These are phyloP conservation scores for Ettlia oleoabundans DNA, from an alignment of 139 green algal species.

Conservation along the genomic window DNA sequence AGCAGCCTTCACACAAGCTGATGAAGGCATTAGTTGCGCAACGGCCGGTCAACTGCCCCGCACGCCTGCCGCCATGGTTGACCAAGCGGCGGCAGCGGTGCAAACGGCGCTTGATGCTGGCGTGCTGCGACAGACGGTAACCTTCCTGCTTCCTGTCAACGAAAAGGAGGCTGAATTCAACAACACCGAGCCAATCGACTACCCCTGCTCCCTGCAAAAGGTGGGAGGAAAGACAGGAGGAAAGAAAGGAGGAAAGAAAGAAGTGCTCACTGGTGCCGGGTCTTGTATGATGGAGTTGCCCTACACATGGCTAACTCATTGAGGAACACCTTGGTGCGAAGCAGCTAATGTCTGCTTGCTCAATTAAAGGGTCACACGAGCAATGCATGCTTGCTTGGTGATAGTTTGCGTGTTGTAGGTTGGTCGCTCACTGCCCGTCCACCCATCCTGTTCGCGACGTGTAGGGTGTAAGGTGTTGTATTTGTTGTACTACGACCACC, in stretches of 20 bases:
- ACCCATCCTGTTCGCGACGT: too few species aligned
- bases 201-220: conserved; percentile 53
- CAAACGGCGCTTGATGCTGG: conserved; percentile 25
- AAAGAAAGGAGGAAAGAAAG: not conserved
- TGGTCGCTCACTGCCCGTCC: too few species aligned
- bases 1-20: not conserved
- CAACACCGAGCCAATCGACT: conserved; percentile 49
- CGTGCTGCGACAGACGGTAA: conserved; percentile 27
- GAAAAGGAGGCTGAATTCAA: conserved; percentile 53
- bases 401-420: too few species aligned
- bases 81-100: conserved; percentile 32
- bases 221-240: not conserved
- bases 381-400: too few species aligned
- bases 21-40: not conserved
- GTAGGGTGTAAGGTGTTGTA: too few species aligned
- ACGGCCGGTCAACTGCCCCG: not conserved
- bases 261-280: not conserved
- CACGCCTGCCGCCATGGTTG: conserved; percentile 23
- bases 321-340: too few species aligned
- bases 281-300: not conserved
- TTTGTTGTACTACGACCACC: too few species aligned
- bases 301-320: too few species aligned
- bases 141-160: conserved; percentile 52
- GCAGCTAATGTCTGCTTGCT: too few species aligned
- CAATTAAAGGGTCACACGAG: too few species aligned